Evolutionary conservation across 2,329 filamentous ascomycete species (phyloP), one percentile per base, ranked within the genome.

Genomic region (Bipolaris cookei): DNA sequence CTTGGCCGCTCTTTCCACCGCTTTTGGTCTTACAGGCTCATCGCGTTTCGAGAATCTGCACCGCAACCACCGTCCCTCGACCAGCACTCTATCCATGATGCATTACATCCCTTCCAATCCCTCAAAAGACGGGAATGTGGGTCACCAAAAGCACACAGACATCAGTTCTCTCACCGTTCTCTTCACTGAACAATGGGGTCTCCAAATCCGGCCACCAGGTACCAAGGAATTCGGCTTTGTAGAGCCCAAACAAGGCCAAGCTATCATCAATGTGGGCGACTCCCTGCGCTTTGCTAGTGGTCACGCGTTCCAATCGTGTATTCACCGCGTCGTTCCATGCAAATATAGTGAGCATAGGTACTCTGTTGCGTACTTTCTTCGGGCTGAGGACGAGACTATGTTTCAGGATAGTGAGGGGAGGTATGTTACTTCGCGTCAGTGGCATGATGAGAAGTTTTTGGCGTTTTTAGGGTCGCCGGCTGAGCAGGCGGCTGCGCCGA

Each of bases 261-360:
- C 84, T 30, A 79, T 87, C 66, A 77, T 86, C 63, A 82, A 87
- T 71, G 81, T 87, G 14, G 84, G 84, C 56, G 84, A 87, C 77
- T 84, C 82, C 23, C 78, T 87, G 60, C 80, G 83, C 41, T 86
- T 86, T 64, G 80, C 82, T 2, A 81, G 78, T 55, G 81, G 79
- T 41, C 80, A 81, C 72, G 82, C 78, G 55, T 79, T 86, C 74
- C 80, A 83, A 72, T 83, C 81, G 35, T 84, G 82, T 77, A 83
- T 86, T 69, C 84, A 86, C 77, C 78, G 83, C 56, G 83, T 86
- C 25, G 82, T 86, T 18, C 83, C 83, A 0, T 80, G 81, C 59
- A 71, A 83, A 72, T 77, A 79, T 20, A 65, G 69, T 38, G 81
- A 85, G 81, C 81, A 85, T 74, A 81, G 84, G 54, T 86, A 85